Conservation (phyloP, 2,329 filamentous ascomycete genomes). For the Penicillium sp. region DNA sequence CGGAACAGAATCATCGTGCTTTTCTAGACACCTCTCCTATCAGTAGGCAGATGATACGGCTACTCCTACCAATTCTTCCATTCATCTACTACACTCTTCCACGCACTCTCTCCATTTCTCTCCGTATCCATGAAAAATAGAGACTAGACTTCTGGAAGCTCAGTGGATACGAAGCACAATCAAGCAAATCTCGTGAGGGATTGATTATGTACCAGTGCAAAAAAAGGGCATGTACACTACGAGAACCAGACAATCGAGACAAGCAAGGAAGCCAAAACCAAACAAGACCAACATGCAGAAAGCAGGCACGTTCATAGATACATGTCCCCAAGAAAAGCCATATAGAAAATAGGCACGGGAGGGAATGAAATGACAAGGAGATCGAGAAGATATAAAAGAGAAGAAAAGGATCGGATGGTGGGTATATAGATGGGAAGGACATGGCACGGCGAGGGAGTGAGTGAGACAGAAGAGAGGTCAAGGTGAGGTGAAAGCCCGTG, state of each 20-base stretch:
- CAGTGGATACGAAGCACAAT: background rate
- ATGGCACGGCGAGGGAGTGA: background rate
- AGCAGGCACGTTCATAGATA: constrained; percentile 21
- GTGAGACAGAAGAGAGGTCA: background rate
- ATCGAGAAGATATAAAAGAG: background rate
- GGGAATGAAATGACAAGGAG: constrained; percentile 3
- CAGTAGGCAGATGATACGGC: background rate
- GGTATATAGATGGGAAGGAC: constrained; percentile 24
- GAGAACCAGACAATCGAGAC: constrained; percentile 1
- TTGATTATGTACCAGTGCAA: constrained; percentile 4
- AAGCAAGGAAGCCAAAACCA: constrained; percentile 3
- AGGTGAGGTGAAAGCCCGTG: background rate
- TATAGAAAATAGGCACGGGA: constrained; percentile 14
- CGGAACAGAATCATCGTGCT: background rate
- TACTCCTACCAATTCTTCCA: background rate
- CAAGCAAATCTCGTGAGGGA: background rate
- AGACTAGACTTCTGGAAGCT: no score
- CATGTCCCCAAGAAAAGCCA: constrained; percentile 20
- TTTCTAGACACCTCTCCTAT: background rate
- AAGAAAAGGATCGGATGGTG: constrained; percentile 24
- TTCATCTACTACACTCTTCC: no score
- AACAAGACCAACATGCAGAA: background rate
- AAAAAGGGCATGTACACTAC: constrained; percentile 18
- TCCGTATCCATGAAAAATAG: no score
- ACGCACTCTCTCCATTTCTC: no score